Conservation (phyloP, 768 basidiomycete species). For the Termitomyces sp. region DNA sequence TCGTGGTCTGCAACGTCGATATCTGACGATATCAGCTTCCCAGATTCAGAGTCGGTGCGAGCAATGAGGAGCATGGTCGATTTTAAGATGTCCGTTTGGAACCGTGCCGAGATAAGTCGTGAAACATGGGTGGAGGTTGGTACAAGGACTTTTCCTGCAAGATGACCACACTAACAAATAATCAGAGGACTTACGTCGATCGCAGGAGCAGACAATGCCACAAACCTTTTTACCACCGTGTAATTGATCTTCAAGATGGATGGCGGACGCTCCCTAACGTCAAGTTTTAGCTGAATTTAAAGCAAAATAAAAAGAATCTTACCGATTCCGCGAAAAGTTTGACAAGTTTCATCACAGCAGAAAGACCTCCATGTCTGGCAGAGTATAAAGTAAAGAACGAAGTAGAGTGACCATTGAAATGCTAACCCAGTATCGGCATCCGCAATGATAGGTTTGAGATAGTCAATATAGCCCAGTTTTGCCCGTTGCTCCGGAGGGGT, state of each 20-base stretch:
- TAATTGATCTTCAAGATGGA: conserved; percentile 93
- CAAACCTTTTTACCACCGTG: conserved; percentile 89
- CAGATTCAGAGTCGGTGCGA: conserved; percentile 89
- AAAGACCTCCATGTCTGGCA: conserved; percentile 84
- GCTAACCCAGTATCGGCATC: conserved; percentile 91
- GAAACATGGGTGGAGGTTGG: conserved; percentile 86
- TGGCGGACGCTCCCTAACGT: conserved; percentile 74
- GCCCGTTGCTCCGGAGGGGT: conserved; percentile 61
- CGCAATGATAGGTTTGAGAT: conserved; percentile 89
- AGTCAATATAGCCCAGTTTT: conserved; percentile 80
- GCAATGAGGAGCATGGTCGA: conserved; percentile 88
- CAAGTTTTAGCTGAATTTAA: background rate
- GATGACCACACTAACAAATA: conserved; percentile 67
- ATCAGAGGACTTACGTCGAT: background rate
- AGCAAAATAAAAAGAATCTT: conserved; percentile 8
- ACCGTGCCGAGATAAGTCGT: conserved; percentile 80
- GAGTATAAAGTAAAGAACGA: conserved; percentile 9
- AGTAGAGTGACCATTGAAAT: background rate
- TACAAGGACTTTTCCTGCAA: conserved; percentile 91
- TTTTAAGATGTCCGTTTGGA: conserved; percentile 89
- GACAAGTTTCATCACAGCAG: conserved; percentile 90
- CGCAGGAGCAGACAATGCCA: background rate
- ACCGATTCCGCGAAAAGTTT: conserved; percentile 95
- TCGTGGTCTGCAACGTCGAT: conserved; percentile 83
- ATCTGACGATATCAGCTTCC: conserved; percentile 79